These are phyloP conservation scores for Naganishia randhawae DNA, from an alignment of 768 basidiomycete species.

Conservation along the genomic window DNA sequence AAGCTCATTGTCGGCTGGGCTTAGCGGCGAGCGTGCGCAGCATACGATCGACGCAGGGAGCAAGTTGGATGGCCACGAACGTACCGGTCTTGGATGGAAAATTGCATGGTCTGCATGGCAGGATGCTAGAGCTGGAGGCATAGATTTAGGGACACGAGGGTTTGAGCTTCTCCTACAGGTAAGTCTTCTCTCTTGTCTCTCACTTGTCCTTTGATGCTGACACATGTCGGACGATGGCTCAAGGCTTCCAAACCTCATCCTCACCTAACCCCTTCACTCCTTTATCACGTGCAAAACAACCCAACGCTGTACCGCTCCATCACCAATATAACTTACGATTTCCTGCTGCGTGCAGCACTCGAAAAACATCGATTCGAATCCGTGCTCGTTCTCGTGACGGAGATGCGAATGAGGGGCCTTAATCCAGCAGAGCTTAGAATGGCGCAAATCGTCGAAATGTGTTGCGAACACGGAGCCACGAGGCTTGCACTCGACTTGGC, in stretches of 20 bases:
- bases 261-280: constrained; percentile 51
- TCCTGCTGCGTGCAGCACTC: constrained; percentile 59
- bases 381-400: constrained; percentile 61
- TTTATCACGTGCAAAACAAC: constrained; percentile 55
- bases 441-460: constrained; percentile 58
- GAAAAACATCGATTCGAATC: constrained; percentile 62
- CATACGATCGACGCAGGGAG: not conserved
- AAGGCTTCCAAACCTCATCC: constrained; percentile 47
- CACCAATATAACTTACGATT: constrained; percentile 38
- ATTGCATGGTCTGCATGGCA: constrained; percentile 34
- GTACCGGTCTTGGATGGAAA: constrained; percentile 32
- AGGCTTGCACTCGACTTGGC: constrained; percentile 71
- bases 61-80: not conserved
- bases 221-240: not conserved
- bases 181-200: constrained; percentile 30
- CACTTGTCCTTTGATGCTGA: constrained; percentile 43
- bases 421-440: constrained; percentile 57
- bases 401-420: constrained; percentile 59
- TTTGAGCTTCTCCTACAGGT: constrained; percentile 66
- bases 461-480: constrained; percentile 59
- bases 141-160: constrained; percentile 50
- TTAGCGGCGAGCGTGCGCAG: not conserved
- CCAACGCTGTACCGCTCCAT: constrained; percentile 56
- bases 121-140: constrained; percentile 34
- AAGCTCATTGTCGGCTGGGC: not conserved